phyloP scores from a whole-genome alignment of 441 rosid species.

The Populus tomentosa region DNA sequence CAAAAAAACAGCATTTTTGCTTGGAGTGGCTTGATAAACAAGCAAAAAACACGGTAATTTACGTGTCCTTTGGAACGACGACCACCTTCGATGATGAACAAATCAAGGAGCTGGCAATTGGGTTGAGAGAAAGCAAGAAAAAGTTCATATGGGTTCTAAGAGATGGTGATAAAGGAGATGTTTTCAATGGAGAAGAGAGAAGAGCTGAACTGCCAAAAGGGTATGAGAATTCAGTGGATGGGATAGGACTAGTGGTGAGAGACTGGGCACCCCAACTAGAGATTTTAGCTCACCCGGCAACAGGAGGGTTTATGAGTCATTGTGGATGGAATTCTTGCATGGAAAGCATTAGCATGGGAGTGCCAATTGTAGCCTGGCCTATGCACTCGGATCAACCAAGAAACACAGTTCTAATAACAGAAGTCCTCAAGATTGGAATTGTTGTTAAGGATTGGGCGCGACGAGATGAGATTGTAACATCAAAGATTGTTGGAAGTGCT shows the following conservation, averaged over 20 bases:
- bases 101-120: slow-evolving; percentile 39
- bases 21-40: slow-evolving; percentile 57
- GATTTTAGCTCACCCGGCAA: slow-evolving; percentile 43
- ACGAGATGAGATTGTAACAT: slow-evolving; percentile 24
- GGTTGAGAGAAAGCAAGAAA: slow-evolving; percentile 38
- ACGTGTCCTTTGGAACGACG: slow-evolving; percentile 53
- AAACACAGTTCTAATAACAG: slow-evolving; percentile 38
- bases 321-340: slow-evolving; percentile 72
- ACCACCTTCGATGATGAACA: slow-evolving; percentile 35
- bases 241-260: slow-evolving; percentile 35
- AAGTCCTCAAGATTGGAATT: slow-evolving; percentile 37
- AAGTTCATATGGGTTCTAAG: slow-evolving; percentile 59
- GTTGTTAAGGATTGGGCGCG: slow-evolving; percentile 31
- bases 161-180: slow-evolving; percentile 53
- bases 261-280: slow-evolving; percentile 63
- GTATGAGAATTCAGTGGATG: slow-evolving; percentile 33
- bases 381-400: slow-evolving; percentile 63
- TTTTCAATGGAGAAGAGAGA: slow-evolving; percentile 16
- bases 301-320: slow-evolving; percentile 55
- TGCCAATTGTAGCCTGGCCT: slow-evolving; percentile 57
- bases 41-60: slow-evolving; percentile 33
- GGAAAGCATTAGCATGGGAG: slow-evolving; percentile 60
- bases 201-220: slow-evolving; percentile 32
- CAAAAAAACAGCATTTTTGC: slow-evolving; percentile 15
- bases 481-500: slow-evolving; percentile 18